Evolutionary conservation across 768 basidiomycete genomes (phyloP).

Genomic region (Leccinellum rugosiceps): DNA sequence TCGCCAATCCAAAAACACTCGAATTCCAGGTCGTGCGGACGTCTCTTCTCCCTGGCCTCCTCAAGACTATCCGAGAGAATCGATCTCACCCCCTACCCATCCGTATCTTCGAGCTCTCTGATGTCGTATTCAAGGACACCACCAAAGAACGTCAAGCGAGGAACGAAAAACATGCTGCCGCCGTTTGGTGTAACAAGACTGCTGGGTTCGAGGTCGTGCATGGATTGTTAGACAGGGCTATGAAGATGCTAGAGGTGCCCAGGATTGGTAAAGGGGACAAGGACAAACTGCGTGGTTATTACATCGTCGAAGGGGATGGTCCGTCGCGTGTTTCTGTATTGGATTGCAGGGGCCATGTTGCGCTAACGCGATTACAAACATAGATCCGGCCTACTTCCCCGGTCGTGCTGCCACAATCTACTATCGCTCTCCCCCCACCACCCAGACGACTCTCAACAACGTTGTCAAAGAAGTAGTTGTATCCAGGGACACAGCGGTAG

Average conservation of each 20-base stretch:
- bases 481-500: slow-evolving; percentile 67
- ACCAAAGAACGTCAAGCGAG: slow-evolving; percentile 76
- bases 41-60: slow-evolving; percentile 89
- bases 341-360: neutral
- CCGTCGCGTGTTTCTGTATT: slow-evolving; percentile 25
- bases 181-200: slow-evolving; percentile 94
- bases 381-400: slow-evolving; percentile 94
- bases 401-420: slow-evolving; percentile 91
- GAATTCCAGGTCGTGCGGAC: slow-evolving; percentile 99
- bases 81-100: slow-evolving; percentile 89
- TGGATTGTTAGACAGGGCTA: slow-evolving; percentile 88
- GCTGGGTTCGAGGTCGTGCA: slow-evolving; percentile 97
- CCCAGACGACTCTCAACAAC: slow-evolving; percentile 33
- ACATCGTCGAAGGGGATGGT: slow-evolving; percentile 86
- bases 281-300: slow-evolving; percentile 75
- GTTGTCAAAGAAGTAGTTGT: slow-evolving; percentile 43
- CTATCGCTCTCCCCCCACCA: slow-evolving; percentile 59
- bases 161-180: slow-evolving; percentile 86
- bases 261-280: slow-evolving; percentile 59
- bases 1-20: slow-evolving; percentile 95
- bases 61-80: slow-evolving; percentile 97
- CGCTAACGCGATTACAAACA: slow-evolving; percentile 5
- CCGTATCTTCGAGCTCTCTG: slow-evolving; percentile 90
- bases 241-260: slow-evolving; percentile 94
- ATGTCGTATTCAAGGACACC: slow-evolving; percentile 87